Evolutionary conservation across 371 early-diverging fungal genomes (phyloP).

Genomic region (Mortierella sp.): DNA sequence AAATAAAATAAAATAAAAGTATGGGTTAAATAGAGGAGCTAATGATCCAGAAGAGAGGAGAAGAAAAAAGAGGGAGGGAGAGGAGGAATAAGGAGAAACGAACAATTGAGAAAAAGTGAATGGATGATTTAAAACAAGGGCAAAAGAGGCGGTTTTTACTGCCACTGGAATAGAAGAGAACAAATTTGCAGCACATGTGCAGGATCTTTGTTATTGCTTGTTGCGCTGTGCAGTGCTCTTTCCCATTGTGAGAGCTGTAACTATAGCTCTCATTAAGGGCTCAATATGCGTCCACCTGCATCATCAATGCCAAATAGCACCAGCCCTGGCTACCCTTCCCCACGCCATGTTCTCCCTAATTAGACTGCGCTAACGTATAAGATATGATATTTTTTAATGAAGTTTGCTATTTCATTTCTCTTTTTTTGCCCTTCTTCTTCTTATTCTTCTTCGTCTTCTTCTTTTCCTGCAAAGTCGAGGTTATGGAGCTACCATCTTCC

Average conservation of each 20-base stretch:
- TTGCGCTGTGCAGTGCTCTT: too few species aligned
- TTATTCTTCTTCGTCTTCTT: slow-evolving; percentile 39
- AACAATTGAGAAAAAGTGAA: not conserved
- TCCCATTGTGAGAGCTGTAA: too few species aligned
- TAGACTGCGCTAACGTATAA: not conserved
- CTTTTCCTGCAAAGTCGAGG: slow-evolving; percentile 16
- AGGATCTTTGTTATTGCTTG: too few species aligned
- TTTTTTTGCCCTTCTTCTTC: slow-evolving; percentile 41
- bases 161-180: too few species aligned
- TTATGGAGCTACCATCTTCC: not conserved
- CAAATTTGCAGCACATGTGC: too few species aligned
- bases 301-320: too few species aligned
- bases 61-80: not conserved
- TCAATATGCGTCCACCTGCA: too few species aligned
- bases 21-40: not conserved
- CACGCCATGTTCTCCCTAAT: not conserved
- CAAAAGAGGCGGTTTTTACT: too few species aligned
- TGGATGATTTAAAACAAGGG: too few species aligned
- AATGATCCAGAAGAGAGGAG: not conserved
- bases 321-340: too few species aligned
- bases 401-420: slow-evolving; percentile 11
- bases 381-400: not conserved
- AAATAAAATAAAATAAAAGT: not conserved
- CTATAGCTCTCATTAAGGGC: too few species aligned
- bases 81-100: not conserved